phyloP scores from a whole-genome alignment of 768 basidiomycete species.

The Xerocomellus amylosporus region DNA sequence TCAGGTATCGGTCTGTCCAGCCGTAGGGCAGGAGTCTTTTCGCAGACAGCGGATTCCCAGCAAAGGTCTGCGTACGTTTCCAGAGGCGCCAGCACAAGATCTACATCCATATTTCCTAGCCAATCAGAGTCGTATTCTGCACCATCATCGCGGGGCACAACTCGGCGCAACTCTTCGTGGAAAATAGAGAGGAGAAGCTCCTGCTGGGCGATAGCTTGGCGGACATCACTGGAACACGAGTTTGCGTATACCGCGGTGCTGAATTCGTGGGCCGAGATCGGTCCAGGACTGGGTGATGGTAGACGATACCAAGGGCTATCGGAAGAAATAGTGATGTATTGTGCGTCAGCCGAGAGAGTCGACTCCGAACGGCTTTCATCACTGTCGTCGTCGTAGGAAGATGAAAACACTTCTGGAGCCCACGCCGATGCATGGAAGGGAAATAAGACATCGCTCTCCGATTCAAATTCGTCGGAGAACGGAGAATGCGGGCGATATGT shows the following conservation, averaged over 20 bases:
- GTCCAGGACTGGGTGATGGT: conserved; percentile 29
- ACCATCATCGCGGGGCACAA: conserved; percentile 13
- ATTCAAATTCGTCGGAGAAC: conserved; percentile 23
- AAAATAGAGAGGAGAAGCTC: conserved; percentile 34
- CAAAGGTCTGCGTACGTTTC: conserved; percentile 31
- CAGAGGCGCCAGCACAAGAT: conserved; percentile 28
- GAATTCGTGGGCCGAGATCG: conserved; percentile 20
- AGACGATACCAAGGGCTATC: conserved; percentile 40
- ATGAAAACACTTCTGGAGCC: conserved; percentile 15
- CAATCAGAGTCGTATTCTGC: conserved; percentile 23
- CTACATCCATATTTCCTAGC: conserved; percentile 28
- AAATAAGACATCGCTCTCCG: conserved; percentile 18
- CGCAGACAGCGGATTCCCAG: conserved; percentile 28
- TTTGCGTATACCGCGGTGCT: conserved; percentile 16
- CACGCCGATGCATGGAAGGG: conserved; percentile 17
- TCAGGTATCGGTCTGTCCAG: conserved; percentile 22
- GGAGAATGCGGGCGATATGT: conserved; percentile 15
- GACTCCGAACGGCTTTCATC: conserved; percentile 22
- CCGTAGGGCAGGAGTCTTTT: conserved; percentile 7
- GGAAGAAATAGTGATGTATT: conserved; percentile 39
- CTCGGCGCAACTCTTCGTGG: conserved; percentile 28
- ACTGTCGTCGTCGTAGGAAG: conserved; percentile 18
- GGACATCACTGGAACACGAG: conserved; percentile 33
- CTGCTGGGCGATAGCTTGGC: conserved; percentile 33
- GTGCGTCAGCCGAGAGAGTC: conserved; percentile 29